phyloP scores from a whole-genome alignment of 139 green algal species.

The Volvox africanus region DNA sequence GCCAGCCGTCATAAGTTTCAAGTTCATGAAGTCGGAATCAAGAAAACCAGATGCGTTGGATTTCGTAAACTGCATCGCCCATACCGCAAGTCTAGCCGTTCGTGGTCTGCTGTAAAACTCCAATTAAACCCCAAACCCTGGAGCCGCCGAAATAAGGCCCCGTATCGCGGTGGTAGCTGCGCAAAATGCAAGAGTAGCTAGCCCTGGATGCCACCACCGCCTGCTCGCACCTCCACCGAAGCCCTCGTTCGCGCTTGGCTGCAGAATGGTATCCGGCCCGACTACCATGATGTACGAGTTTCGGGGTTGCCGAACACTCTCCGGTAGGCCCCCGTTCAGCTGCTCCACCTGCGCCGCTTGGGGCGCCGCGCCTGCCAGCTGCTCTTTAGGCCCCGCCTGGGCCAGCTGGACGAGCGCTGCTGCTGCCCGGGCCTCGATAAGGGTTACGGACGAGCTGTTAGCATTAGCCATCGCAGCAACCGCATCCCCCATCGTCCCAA shows the following conservation, averaged over 20 bases:
- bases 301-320: not conserved
- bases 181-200: not conserved
- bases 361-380: constrained; percentile 6
- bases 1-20: too few relatives aligned
- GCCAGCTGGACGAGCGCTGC: not conserved
- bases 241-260: not conserved
- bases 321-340: not conserved
- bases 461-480: too few relatives aligned
- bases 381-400: not conserved
- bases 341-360: not conserved
- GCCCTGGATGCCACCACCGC: not conserved
- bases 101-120: too few relatives aligned
- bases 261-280: not conserved
- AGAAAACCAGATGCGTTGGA: too few relatives aligned
- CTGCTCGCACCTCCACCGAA: not conserved
- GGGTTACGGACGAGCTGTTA: not conserved
- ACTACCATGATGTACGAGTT: constrained; percentile 25
- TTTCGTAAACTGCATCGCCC: too few relatives aligned
- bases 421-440: not conserved
- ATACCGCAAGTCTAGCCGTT: too few relatives aligned
- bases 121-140: too few relatives aligned
- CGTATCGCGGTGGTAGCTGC: too few relatives aligned
- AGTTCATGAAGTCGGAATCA: too few relatives aligned
- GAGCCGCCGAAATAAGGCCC: too few relatives aligned
- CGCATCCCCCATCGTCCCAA: too few relatives aligned